Conservation (phyloP, 163 green algal genomes). For the Botryococcus braunii region DNA sequence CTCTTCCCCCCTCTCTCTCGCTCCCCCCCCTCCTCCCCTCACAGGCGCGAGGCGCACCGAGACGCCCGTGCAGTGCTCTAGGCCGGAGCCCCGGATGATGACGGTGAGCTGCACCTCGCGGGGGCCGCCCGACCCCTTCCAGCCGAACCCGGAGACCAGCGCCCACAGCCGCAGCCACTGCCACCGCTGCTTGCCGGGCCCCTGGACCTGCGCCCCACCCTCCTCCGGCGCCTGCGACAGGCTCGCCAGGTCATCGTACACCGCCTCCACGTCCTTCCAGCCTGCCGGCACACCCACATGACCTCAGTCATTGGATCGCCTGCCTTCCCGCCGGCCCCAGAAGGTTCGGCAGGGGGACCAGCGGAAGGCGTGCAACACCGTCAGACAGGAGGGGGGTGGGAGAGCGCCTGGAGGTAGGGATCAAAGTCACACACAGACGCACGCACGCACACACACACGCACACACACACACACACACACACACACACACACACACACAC, state of each 20-base stretch:
- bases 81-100: slow-evolving; percentile 2
- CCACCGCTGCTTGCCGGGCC: not conserved
- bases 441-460: too few relatives aligned
- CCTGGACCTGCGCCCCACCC: not conserved
- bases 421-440: too few relatives aligned
- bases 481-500: too few relatives aligned
- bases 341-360: too few relatives aligned
- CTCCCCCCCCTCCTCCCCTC: not conserved
- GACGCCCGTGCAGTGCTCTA: slow-evolving; percentile 7
- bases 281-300: slow-evolving; percentile 3
- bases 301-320: too few relatives aligned
- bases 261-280: slow-evolving; percentile 5
- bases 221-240: slow-evolving; percentile 1
- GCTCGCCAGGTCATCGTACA: slow-evolving; percentile 14
- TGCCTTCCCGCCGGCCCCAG: too few relatives aligned
- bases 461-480: too few relatives aligned
- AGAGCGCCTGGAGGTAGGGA: too few relatives aligned
- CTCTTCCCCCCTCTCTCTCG: too few relatives aligned
- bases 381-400: too few relatives aligned
- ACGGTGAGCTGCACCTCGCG: slow-evolving; percentile 1
- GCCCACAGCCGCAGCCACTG: slow-evolving; percentile 9
- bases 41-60: slow-evolving; percentile 1
- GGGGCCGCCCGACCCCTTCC: not conserved
- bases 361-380: too few relatives aligned
- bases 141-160: slow-evolving; percentile 8